A percentile compares a stretch with the other conserved stretches of the same genome.
These are phyloP conservation scores for Blastosporella zonata DNA, from an alignment of 1,284 basidiomycete species.

Conservation along the genomic window DNA sequence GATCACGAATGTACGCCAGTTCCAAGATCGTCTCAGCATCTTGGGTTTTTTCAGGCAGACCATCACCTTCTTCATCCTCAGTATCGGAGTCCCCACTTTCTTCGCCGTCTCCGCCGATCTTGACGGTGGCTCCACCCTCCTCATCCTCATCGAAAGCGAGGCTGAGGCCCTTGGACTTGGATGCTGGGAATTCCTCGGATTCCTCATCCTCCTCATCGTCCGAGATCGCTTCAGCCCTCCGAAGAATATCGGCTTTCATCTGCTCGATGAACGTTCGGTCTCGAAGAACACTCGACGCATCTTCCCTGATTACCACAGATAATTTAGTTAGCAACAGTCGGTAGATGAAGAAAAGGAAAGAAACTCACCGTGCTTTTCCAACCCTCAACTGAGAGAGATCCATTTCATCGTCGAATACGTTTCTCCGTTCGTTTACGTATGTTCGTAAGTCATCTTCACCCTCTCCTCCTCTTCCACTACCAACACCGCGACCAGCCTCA, in stretches of 20 bases:
- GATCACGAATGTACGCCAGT: constrained; percentile 70
- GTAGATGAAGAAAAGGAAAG: neutral
- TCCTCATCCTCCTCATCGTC: constrained; percentile 66
- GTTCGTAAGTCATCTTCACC: constrained; percentile 20
- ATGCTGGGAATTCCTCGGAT: constrained; percentile 25
- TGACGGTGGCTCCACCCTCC: constrained; percentile 36
- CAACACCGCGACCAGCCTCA: neutral
- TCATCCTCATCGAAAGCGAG: constrained; percentile 52
- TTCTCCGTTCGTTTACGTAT: constrained; percentile 51
- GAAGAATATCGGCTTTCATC: constrained; percentile 79
- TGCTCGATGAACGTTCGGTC: constrained; percentile 65
- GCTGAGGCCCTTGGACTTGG: constrained; percentile 28
- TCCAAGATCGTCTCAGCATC: constrained; percentile 67
- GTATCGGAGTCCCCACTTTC: constrained; percentile 37
- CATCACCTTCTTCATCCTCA: constrained; percentile 32
- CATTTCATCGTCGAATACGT: constrained; percentile 75
- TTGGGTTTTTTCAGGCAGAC: constrained; percentile 22
- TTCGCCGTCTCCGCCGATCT: constrained; percentile 59
- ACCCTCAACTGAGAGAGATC: constrained; percentile 58
- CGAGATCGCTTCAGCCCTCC: constrained; percentile 67
- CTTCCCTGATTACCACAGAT: constrained; percentile 33
- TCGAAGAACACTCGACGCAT: constrained; percentile 41
- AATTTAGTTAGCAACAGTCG: neutral
- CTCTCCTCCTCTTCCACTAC: neutral
- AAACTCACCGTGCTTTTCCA: constrained; percentile 65